These are phyloP conservation scores for Skeletonema tropicum DNA, from an alignment of 108 stramenopile species.

Conservation along the genomic window DNA sequence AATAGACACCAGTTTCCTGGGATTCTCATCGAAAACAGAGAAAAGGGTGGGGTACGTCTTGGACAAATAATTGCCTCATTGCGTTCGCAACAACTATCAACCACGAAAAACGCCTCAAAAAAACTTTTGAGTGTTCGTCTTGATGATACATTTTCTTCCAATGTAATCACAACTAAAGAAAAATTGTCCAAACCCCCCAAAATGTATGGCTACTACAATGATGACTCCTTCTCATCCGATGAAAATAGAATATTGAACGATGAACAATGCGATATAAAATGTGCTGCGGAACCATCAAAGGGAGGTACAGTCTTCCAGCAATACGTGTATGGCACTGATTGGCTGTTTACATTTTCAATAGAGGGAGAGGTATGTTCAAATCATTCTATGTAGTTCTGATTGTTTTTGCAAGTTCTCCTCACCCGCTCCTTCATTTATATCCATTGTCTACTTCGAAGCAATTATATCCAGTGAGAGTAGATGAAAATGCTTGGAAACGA, in stretches of 20 bases:
- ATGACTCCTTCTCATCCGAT: too few relatives aligned
- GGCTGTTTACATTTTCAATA: conserved; percentile 11
- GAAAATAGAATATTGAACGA: too few relatives aligned
- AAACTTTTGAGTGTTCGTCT: not conserved
- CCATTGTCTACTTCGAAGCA: too few relatives aligned
- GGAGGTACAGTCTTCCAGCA: not conserved
- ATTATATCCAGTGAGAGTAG: not conserved
- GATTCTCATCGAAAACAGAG: conserved; percentile 1
- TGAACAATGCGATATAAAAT: conserved; percentile 20
- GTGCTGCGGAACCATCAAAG: not conserved
- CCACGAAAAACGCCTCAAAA: not conserved
- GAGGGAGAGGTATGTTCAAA: conserved; percentile 15
- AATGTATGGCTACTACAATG: too few relatives aligned
- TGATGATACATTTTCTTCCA: conserved; percentile 28
- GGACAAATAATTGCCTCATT: too few relatives aligned
- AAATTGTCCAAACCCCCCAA: too few relatives aligned
- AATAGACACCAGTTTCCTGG: conserved; percentile 30
- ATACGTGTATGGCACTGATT: conserved; percentile 20
- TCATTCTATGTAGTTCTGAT: too few relatives aligned
- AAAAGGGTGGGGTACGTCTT: too few relatives aligned
- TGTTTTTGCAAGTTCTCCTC: too few relatives aligned
- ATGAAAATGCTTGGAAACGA: conserved; percentile 17
- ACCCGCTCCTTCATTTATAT: too few relatives aligned
- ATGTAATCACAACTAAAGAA: not conserved
- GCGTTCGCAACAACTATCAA: not conserved